Base-by-base conservation (phyloP, 1,139 yeast genomes). In the Hemisphaericaspora xylanilytica region DNA sequence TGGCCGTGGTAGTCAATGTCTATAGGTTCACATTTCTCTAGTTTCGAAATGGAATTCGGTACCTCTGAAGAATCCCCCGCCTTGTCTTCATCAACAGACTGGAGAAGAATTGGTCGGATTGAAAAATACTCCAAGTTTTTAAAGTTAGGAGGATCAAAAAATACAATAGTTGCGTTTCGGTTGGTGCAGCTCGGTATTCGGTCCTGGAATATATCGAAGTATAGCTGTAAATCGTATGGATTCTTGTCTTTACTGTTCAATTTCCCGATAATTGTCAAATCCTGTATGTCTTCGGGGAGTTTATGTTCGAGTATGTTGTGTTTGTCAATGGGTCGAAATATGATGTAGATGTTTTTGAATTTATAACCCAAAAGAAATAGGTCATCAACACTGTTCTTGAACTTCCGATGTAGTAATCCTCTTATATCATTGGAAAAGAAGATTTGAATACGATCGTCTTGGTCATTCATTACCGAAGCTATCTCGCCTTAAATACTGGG, bases 41-140 rank as follows among this genome's bases (percentile, higher is more conserved):
- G 20, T 34, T 39, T 42, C 1, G 11, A 24, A 17, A 41, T 39
- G 11, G 43, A 12, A 28, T 11, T 38, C 28, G 11, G 15, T 2
- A 28, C 21, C 9, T 42, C 29, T 12, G 41, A 32, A 6, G 35
- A 17, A 1, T 32, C n/a, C n/a, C n/a, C 35, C 6, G 37, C 28
- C 5, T 34, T 33, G 33, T 43, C 47, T 10, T 28, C 46, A 28
- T 46, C 67, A 58, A 74, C 70, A 2, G 84, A 72, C 46, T 84
- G 89, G 36, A 84, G 71, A 25, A 78, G 69, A 29, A 84, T 85
- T 0, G 97, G 96, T 17, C 73, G 67, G 4, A 85, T 61, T 0
- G 97, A 82, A 49, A 81, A 85, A 57, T 85, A 88, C 52, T 90
- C 96, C 71, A 92, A 74, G 44, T 78, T 75, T 32, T 70, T 70